phyloP scores from a whole-genome alignment of 768 basidiomycete species.

The Botryobasidium botryosum region DNA sequence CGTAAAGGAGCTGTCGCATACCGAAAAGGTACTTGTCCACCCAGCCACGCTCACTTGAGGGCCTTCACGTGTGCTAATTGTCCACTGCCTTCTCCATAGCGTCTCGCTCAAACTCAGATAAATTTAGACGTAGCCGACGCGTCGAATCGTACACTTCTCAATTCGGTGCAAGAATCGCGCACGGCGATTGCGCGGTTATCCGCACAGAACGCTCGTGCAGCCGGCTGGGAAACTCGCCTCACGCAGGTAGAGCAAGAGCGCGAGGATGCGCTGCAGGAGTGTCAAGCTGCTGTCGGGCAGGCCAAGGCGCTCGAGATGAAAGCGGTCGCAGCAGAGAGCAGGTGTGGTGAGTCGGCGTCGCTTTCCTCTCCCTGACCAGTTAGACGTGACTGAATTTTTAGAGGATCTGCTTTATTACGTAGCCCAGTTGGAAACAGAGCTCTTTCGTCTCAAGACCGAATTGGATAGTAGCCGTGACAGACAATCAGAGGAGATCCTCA shows the following conservation, averaged over 20 bases:
- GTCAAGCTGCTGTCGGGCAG: conserved; percentile 49
- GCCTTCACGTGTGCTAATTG: conserved; percentile 3
- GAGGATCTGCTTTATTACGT: conserved; percentile 3
- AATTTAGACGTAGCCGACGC: conserved; percentile 70
- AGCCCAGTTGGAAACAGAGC: conserved; percentile 59
- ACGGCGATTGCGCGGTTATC: conserved; percentile 47
- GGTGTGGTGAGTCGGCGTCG: conserved; percentile 32
- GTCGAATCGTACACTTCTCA: conserved; percentile 53
- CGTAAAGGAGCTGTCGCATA: conserved; percentile 38
- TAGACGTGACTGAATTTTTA: too few species aligned
- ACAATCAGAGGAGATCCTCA: conserved; percentile 49
- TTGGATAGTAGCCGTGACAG: conserved; percentile 51
- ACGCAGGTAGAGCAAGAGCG: conserved; percentile 50
- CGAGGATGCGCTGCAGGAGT: conserved; percentile 63
- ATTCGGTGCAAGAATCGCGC: conserved; percentile 61
- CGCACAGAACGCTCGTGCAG: conserved; percentile 48
- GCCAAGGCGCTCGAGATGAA: conserved; percentile 53
- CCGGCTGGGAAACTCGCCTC: conserved; percentile 53
- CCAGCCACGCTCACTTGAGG: background rate
- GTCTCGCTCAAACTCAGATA: conserved; percentile 58
- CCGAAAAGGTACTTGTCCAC: conserved; percentile 38
- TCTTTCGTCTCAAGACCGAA: conserved; percentile 43
- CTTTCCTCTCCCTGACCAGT: background rate
- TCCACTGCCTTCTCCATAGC: conserved; percentile 25
- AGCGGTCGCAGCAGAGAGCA: conserved; percentile 45